phyloP scores from a whole-genome alignment of 371 early-diverging fungal species.

The Saksenaea vasiformis region DNA sequence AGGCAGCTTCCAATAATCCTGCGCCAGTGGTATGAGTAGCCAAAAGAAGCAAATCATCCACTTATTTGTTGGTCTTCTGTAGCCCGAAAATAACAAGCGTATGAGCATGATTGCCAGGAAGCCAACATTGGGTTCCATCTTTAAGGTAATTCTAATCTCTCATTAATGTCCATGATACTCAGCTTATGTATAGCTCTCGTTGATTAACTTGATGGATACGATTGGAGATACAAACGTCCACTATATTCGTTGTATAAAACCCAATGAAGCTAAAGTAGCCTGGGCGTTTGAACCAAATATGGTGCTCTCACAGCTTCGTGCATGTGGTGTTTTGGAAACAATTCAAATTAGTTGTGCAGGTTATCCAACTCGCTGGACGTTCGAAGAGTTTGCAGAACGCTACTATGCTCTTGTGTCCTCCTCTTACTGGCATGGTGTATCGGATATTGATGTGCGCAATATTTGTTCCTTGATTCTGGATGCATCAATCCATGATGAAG shows the following conservation, averaged over 20 bases:
- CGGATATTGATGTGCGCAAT: slow-evolving; percentile 46
- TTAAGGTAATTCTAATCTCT: slow-evolving; percentile 44
- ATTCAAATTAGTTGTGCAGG: slow-evolving; percentile 99
- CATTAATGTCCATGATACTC: neutral
- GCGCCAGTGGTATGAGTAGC: slow-evolving; percentile 25
- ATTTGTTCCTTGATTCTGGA: slow-evolving; percentile 67
- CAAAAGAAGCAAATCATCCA: no score
- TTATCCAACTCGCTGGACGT: slow-evolving; percentile 96
- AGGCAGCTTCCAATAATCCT: slow-evolving; percentile 42
- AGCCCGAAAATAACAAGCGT: slow-evolving; percentile 52
- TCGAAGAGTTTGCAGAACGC: slow-evolving; percentile 92
- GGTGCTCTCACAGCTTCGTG: slow-evolving; percentile 95
- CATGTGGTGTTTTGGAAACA: slow-evolving; percentile 99
- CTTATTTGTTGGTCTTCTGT: neutral
- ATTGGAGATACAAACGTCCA: slow-evolving; percentile 91
- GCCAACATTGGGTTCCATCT: slow-evolving; percentile 88
- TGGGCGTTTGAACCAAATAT: slow-evolving; percentile 90
- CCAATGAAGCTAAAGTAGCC: slow-evolving; percentile 90
- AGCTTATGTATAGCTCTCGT: slow-evolving; percentile 55
- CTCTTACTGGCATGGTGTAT: slow-evolving; percentile 53
- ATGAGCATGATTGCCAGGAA: slow-evolving; percentile 68
- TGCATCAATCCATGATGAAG: slow-evolving; percentile 65
- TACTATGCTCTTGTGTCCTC: slow-evolving; percentile 88
- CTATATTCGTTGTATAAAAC: slow-evolving; percentile 98
- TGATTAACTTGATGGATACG: slow-evolving; percentile 91